Conservation (phyloP, 805 yeast genomes). For the Candida koratica region DNA sequence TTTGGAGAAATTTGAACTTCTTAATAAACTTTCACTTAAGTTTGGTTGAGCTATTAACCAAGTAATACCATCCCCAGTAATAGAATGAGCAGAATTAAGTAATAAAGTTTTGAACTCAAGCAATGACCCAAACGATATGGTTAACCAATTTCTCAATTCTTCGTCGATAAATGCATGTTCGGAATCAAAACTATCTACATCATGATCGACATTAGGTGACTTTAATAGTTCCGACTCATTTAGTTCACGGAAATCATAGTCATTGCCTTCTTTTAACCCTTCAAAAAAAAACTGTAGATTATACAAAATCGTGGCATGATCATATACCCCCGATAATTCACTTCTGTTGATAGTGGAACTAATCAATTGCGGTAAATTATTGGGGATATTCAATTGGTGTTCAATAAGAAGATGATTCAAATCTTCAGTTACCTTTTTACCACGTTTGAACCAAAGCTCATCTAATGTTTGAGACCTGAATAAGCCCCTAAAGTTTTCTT, state of each 20-base stretch:
- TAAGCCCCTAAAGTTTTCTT: constrained; percentile 32
- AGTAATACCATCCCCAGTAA: constrained; percentile 86
- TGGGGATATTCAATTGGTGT: constrained; percentile 21
- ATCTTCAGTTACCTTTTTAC: constrained; percentile 30
- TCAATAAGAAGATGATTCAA: constrained; percentile 32
- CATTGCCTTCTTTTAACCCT: constrained; percentile 26
- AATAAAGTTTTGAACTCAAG: constrained; percentile 71
- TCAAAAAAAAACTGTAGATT: constrained; percentile 49
- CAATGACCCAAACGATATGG: constrained; percentile 67
- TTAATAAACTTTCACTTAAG: constrained; percentile 25
- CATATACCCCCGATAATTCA: constrained; percentile 41
- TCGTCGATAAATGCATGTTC: constrained; percentile 26
- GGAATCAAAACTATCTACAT: constrained; percentile 29
- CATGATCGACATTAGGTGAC: constrained; percentile 35
- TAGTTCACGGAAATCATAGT: constrained; percentile 18
- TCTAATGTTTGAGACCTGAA: constrained; percentile 29
- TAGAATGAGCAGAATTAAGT: constrained; percentile 61
- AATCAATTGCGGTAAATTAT: constrained; percentile 32
- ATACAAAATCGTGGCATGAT: constrained; percentile 45
- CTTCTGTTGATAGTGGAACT: constrained; percentile 43
- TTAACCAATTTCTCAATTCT: constrained; percentile 45
- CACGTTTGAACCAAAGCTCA: constrained; percentile 39
- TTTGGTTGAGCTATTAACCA: constrained; percentile 73
- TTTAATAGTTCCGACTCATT: constrained; percentile 34
- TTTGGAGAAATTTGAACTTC: constrained; percentile 12